A percentile compares a stretch with the other conserved stretches of the same genome.
These are phyloP conservation scores for Kurtzmaniella quercitrusa DNA, from an alignment of 1,139 yeast genomes.

Conservation along the genomic window DNA sequence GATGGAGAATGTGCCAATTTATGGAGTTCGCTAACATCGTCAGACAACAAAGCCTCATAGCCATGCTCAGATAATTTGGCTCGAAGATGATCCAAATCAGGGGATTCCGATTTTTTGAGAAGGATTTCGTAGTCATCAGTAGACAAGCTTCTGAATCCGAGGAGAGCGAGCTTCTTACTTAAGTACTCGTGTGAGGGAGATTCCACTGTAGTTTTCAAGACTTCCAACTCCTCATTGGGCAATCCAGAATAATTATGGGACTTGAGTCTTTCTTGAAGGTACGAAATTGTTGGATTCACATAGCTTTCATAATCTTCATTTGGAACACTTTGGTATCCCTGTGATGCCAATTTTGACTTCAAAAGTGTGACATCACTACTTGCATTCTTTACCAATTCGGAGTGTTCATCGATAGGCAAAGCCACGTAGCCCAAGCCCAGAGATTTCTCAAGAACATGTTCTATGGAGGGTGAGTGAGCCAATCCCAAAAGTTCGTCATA, in stretches of 20 bases:
- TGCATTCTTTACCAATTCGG: neutral
- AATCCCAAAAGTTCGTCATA: slow-evolving; percentile 12
- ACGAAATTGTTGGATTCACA: slow-evolving; percentile 9
- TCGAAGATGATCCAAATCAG: slow-evolving; percentile 13
- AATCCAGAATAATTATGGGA: slow-evolving; percentile 1
- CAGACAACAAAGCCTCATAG: slow-evolving; percentile 2
- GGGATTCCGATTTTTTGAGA: slow-evolving; percentile 14
- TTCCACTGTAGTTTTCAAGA: slow-evolving; percentile 12
- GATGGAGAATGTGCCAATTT: slow-evolving; percentile 16
- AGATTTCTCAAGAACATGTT: slow-evolving; percentile 11
- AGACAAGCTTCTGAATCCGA: neutral
- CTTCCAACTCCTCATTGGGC: slow-evolving; percentile 8
- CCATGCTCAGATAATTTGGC: slow-evolving; percentile 11
- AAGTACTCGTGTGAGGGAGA: slow-evolving; percentile 7
- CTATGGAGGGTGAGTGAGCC: slow-evolving; percentile 16
- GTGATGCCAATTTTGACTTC: slow-evolving; percentile 6
- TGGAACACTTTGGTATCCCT: slow-evolving; percentile 11
- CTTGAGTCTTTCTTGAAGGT: slow-evolving; percentile 5
- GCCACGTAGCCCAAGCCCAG: slow-evolving; percentile 5
- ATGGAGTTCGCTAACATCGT: slow-evolving; percentile 16
- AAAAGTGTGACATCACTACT: slow-evolving; percentile 13
- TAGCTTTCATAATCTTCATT: slow-evolving; percentile 15
- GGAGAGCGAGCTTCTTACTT: slow-evolving; percentile 1
- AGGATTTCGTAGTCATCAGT: slow-evolving; percentile 10
- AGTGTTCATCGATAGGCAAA: neutral